These are phyloP conservation scores for Candida chilensis DNA, from an alignment of 805 yeast genomes.

Conservation along the genomic window DNA sequence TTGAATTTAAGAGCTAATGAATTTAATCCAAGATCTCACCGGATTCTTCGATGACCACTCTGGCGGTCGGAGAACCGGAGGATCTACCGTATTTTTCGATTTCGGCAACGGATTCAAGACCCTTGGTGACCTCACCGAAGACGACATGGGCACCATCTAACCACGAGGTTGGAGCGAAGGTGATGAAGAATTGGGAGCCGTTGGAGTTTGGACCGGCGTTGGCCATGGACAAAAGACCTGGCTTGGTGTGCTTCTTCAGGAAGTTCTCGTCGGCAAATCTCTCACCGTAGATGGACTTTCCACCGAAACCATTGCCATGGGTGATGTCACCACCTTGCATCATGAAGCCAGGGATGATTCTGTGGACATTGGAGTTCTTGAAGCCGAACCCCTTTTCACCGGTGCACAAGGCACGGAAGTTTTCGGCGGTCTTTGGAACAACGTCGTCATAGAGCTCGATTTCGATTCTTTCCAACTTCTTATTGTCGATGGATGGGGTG, in stretches of 20 bases:
- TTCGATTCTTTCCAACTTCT: constrained; percentile 26
- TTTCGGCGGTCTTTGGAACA: constrained; percentile 74
- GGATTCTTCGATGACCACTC: constrained; percentile 52
- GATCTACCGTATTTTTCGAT: constrained; percentile 58
- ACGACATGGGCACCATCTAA: constrained; percentile 75
- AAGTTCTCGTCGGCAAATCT: constrained; percentile 65
- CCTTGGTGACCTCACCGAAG: constrained; percentile 67
- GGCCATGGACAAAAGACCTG: constrained; percentile 87
- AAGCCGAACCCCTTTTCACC: constrained; percentile 94
- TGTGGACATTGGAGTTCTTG: constrained; percentile 85
- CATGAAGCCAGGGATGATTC: constrained; percentile 96
- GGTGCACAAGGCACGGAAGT: constrained; percentile 74
- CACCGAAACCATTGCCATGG: constrained; percentile 87
- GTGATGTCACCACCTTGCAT: constrained; percentile 93
- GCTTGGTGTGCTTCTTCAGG: constrained; percentile 60
- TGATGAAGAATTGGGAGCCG: constrained; percentile 86
- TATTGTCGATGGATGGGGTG: constrained; percentile 48
- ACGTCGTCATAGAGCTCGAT: constrained; percentile 32
- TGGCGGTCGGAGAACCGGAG: constrained; percentile 58
- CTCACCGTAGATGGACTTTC: constrained; percentile 75
- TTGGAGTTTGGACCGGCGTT: constrained; percentile 91
- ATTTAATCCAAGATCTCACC: constrained; percentile 34
- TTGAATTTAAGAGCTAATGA: too few species aligned
- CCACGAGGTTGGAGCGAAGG: constrained; percentile 74
- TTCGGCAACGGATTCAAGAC: constrained; percentile 50